These are phyloP conservation scores for Ascoidea rubescens DNA, from an alignment of 805 yeast species.

Conservation along the genomic window DNA sequence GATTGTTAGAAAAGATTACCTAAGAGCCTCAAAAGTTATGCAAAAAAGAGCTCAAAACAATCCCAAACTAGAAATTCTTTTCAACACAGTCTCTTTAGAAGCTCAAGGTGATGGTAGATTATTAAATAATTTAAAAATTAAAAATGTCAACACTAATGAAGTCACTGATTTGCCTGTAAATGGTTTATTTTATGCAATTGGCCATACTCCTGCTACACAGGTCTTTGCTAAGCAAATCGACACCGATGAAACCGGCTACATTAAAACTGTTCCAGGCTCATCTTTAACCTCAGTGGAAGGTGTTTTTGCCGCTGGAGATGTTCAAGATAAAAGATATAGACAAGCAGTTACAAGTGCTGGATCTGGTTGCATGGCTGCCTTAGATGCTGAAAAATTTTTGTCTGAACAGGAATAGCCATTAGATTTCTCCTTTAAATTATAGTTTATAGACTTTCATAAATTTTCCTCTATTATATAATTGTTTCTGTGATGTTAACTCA, in stretches of 20 bases:
- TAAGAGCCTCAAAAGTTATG: conserved; percentile 95
- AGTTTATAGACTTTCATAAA: too few relatives aligned
- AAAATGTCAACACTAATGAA: conserved; percentile 62
- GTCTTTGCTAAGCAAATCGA: conserved; percentile 69
- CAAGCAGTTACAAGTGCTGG: conserved; percentile 99
- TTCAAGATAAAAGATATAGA: conserved; percentile 92
- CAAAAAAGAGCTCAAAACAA: conserved; percentile 78
- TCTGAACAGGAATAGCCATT: conserved; percentile 34
- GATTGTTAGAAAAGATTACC: conserved; percentile 84
- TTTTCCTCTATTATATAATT: too few relatives aligned
- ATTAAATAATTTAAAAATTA: conserved; percentile 46
- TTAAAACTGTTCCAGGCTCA: conserved; percentile 81
- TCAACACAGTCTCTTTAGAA: conserved; percentile 72
- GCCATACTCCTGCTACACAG: conserved; percentile 90
- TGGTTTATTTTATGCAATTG: conserved; percentile 96
- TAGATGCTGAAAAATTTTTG: conserved; percentile 80
- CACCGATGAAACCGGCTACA: conserved; percentile 79
- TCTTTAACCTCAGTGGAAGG: conserved; percentile 78
- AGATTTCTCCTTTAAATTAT: too few relatives aligned
- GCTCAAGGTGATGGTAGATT: conserved; percentile 92
- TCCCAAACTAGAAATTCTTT: conserved; percentile 83
- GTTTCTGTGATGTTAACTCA: too few relatives aligned
- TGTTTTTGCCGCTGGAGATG: conserved; percentile 98
- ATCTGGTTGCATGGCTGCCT: conserved; percentile 98
- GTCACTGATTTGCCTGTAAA: conserved; percentile 58